phyloP scores from a whole-genome alignment of 2,329 filamentous ascomycete species.

The Claviceps fusiformis region DNA sequence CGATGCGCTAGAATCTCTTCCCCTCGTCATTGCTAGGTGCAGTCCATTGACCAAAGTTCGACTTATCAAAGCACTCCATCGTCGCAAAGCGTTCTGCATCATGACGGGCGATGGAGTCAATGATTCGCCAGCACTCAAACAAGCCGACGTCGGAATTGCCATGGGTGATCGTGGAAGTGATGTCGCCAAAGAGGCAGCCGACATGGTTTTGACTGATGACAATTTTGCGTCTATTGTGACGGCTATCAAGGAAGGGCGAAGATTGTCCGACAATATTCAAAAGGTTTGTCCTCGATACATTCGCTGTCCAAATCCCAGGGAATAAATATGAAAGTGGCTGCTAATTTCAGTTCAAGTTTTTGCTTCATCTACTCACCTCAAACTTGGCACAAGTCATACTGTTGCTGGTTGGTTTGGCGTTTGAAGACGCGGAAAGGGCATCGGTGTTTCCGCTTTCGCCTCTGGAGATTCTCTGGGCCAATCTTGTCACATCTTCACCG shows the following conservation, averaged over 20 bases:
- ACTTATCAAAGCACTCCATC: slow-evolving; percentile 61
- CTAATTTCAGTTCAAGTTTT: slow-evolving; percentile 26
- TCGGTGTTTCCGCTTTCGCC: slow-evolving; percentile 60
- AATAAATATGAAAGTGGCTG: neutral
- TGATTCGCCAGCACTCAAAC: slow-evolving; percentile 58
- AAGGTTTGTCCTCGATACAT: slow-evolving; percentile 33
- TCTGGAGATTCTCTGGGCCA: slow-evolving; percentile 64
- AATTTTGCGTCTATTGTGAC: slow-evolving; percentile 73
- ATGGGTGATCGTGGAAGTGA: slow-evolving; percentile 61
- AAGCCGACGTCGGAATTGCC: slow-evolving; percentile 62
- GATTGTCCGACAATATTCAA: slow-evolving; percentile 61
- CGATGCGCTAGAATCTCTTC: slow-evolving; percentile 45
- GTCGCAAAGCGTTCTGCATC: slow-evolving; percentile 53
- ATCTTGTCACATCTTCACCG: slow-evolving; percentile 59
- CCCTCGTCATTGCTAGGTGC: slow-evolving; percentile 56
- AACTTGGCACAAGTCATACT: slow-evolving; percentile 59
- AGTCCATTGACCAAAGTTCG: slow-evolving; percentile 60
- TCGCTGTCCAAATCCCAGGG: neutral
- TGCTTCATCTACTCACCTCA: slow-evolving; percentile 53
- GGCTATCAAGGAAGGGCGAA: slow-evolving; percentile 56
- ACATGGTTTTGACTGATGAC: slow-evolving; percentile 80
- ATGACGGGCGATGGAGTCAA: slow-evolving; percentile 70
- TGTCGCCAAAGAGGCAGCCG: slow-evolving; percentile 67
- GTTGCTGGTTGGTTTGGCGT: slow-evolving; percentile 54
- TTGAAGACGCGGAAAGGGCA: slow-evolving; percentile 44